Conservation (phyloP, 495 filamentous ascomycete species). For the Bryoglossum gracile region DNA sequence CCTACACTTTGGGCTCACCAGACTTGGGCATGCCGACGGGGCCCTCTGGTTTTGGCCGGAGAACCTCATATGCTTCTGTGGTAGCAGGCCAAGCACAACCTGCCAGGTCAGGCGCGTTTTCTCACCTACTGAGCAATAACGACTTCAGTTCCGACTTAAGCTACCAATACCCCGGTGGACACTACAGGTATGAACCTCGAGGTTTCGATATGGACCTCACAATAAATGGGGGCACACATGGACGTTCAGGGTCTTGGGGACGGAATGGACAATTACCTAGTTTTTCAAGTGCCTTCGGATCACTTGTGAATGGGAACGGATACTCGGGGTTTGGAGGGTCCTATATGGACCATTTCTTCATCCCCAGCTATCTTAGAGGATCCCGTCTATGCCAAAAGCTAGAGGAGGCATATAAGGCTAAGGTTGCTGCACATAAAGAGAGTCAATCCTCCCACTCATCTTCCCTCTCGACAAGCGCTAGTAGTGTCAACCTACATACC, state of each 20-base stretch:
- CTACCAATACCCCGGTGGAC: conserved; percentile 33
- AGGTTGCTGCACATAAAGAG: conserved; percentile 37
- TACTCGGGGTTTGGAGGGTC: conserved; percentile 11
- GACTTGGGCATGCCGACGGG: conserved; percentile 31
- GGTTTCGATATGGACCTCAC: conserved; percentile 31
- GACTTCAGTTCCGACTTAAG: conserved; percentile 34
- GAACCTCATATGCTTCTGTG: conserved; percentile 74
- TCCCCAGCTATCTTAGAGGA: conserved; percentile 71
- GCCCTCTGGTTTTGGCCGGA: conserved; percentile 28
- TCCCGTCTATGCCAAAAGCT: conserved; percentile 73
- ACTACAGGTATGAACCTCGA: conserved; percentile 24
- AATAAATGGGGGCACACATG: conserved; percentile 24
- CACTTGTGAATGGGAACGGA: conserved; percentile 19
- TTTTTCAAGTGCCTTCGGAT: conserved; percentile 27
- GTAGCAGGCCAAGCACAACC: conserved; percentile 59
- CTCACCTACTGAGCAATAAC: conserved; percentile 52
- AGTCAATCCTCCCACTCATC: conserved; percentile 30
- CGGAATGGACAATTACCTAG: conserved; percentile 29
- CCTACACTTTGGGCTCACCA: conserved; percentile 27
- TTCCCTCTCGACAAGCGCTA: conserved; percentile 56
- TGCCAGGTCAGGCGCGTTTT: conserved; percentile 47
- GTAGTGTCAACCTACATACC: conserved; percentile 55
- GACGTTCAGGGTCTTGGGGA: conserved; percentile 31
- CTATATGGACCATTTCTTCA: conserved; percentile 52
- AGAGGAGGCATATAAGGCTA: conserved; percentile 58